Base-by-base conservation (phyloP, 805 yeast genomes). In the Priceomyces melissophilus region DNA sequence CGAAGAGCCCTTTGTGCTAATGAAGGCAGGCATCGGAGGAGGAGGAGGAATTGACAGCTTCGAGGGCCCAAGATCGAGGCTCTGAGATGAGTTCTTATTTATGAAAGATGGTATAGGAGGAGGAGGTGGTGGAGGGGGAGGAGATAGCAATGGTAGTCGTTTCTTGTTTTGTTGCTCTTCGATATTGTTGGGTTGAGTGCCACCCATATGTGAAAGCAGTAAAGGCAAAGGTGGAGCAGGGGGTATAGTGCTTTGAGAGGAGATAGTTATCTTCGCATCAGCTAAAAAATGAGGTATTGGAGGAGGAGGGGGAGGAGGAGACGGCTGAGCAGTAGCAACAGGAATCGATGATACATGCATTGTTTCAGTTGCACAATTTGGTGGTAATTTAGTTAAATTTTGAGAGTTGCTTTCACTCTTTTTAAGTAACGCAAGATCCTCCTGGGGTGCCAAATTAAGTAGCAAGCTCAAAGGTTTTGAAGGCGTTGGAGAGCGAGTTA, bases 211-310 rank as follows among this genome's bases (percentile, higher is more conserved):
- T 3, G 28, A 38, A 10, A 50, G 32, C 30, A 50, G 41, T 10
- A 37, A 26, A 7, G 57, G 58, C 20, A 49, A 17, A 11, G 58
- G 58, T 6, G 55, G 56, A 28, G 60, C 57, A n/a, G 60, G 56
- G n/a, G 35, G 25, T 20, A 20, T 20, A 8, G 4, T 20, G 8
- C 25, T 8, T 20, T 5, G 25, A 5, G 38, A 25, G 30, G 38
- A 7, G 59, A 55, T 23, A 53, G 47, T 5, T 44, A 42, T 31
- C 43, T 46, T 17, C 20, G 35, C 35, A 36, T 14, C 29, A 34
- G 4, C n/a, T 13, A 9, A 13, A 31, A 30, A 26, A 8, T 12
- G 4, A 5, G 31, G 31, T 29, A 29, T 2, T 25, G 39, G 34
- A 33, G 25, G 41, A 26, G 50, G 48, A 1, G 48, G 48, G 12